These are phyloP conservation scores for Trametes cinnabarina DNA, from an alignment of 768 basidiomycete species.

Conservation along the genomic window DNA sequence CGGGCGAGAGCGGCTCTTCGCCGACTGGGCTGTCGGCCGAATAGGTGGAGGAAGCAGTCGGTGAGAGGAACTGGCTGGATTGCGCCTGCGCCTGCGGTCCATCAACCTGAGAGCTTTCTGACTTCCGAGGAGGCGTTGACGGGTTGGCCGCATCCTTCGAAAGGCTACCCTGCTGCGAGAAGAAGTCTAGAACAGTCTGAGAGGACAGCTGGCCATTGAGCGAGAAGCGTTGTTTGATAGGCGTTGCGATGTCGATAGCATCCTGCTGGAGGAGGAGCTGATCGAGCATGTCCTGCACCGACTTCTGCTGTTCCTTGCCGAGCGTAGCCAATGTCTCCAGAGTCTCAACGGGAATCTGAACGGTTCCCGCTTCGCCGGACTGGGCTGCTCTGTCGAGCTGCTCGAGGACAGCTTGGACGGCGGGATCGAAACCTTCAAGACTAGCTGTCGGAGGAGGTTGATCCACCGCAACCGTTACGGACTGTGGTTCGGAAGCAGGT, in stretches of 20 bases:
- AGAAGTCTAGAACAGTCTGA: conserved; percentile 8
- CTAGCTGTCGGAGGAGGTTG: neutral
- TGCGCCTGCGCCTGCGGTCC: neutral
- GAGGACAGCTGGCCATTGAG: conserved; percentile 11
- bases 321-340: neutral
- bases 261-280: conserved; percentile 15
- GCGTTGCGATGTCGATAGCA: conserved; percentile 15
- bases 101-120: neutral
- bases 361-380: conserved; percentile 9
- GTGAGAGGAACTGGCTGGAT: conserved; percentile 7
- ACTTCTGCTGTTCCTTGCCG: conserved; percentile 6
- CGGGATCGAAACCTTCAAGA: conserved; percentile 2
- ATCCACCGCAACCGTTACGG: neutral
- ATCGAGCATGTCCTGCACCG: conserved; percentile 18
- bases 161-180: conserved; percentile 12
- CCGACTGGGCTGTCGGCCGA: conserved; percentile 4
- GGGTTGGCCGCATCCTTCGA: conserved; percentile 3
- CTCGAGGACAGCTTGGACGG: conserved; percentile 12
- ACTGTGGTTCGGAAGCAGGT: neutral
- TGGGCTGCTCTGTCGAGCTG: conserved; percentile 13
- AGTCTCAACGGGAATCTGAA: conserved; percentile 5
- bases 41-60: neutral
- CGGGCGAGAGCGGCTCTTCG: conserved; percentile 16
- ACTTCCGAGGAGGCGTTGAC: neutral
- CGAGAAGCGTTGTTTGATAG: conserved; percentile 18